These are phyloP conservation scores for Ustilago loliicola DNA, from an alignment of 1,284 basidiomycete genomes.

Conservation along the genomic window DNA sequence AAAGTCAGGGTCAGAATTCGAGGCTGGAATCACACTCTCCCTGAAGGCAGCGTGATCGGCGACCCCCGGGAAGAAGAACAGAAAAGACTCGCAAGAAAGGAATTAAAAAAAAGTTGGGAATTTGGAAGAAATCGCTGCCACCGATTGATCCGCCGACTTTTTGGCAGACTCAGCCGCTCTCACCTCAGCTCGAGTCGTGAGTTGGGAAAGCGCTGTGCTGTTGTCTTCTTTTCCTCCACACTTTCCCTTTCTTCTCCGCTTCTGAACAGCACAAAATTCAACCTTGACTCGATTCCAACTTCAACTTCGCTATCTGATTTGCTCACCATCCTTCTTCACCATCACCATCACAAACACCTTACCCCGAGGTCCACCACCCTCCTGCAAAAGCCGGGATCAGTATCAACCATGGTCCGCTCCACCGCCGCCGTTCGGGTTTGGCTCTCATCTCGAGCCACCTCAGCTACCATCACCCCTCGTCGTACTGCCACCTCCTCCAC, in stretches of 20 bases:
- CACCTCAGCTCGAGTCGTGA: background rate
- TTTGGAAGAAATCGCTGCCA: constrained; percentile 3
- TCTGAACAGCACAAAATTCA: background rate
- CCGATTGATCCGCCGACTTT: background rate
- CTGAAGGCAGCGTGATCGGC: constrained; percentile 29
- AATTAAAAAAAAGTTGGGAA: constrained; percentile 18
- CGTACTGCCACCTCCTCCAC: constrained; percentile 1
- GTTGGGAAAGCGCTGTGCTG: background rate
- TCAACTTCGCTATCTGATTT: no score
- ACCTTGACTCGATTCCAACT: background rate
- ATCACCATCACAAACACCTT: no score
- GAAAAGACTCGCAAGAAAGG: constrained; percentile 15
- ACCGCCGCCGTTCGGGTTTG: constrained; percentile 15
- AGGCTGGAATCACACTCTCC: constrained; percentile 15
- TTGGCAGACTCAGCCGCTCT: background rate
- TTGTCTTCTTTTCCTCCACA: background rate
- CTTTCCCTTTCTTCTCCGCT: background rate
- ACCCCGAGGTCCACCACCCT: background rate
- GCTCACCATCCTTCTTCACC: background rate
- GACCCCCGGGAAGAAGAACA: constrained; percentile 14
- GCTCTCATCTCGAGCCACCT: constrained; percentile 29
- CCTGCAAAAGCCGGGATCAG: background rate
- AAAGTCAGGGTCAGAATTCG: constrained; percentile 3
- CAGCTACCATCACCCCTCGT: constrained; percentile 26
- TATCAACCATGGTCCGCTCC: constrained; percentile 27